These are phyloP conservation scores for Penicillium sp. DNA, from an alignment of 2,329 filamentous ascomycete species.

Conservation along the genomic window DNA sequence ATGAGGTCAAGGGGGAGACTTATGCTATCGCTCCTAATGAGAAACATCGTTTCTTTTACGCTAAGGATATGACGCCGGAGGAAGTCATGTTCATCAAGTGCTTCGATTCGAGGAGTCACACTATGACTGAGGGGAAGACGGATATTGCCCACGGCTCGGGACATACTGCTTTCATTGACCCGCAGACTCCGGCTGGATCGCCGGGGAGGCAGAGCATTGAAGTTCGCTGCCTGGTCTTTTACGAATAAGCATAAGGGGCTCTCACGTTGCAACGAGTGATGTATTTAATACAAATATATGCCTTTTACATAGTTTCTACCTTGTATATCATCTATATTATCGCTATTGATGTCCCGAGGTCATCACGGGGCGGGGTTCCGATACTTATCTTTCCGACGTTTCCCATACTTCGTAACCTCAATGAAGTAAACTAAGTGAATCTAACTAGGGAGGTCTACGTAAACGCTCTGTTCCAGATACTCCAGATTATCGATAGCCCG, in stretches of 20 bases:
- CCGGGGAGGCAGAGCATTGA: conserved; percentile 54
- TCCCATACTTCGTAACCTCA: too few relatives aligned
- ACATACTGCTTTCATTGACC: conserved; percentile 51
- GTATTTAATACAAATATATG: background rate
- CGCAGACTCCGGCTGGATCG: conserved; percentile 44
- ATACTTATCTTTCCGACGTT: background rate
- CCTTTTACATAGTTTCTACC: background rate
- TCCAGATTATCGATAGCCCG: background rate
- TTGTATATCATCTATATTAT: background rate
- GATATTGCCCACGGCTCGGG: conserved; percentile 44
- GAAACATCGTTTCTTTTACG: conserved; percentile 55
- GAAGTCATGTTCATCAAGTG: conserved; percentile 51
- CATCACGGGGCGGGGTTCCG: background rate
- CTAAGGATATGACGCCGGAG: conserved; percentile 57
- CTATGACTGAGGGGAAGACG: conserved; percentile 28
- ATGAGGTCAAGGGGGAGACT: conserved; percentile 57
- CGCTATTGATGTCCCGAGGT: background rate
- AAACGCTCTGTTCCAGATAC: background rate
- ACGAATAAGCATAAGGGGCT: conserved; percentile 36
- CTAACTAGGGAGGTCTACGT: background rate
- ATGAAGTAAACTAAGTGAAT: background rate
- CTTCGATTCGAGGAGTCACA: conserved; percentile 44
- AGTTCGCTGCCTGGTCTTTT: conserved; percentile 56
- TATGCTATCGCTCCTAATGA: conserved; percentile 51
- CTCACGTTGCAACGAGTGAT: background rate